Evolutionary conservation across 169 alveolate genomes (phyloP), one percentile per base, ranked within the genome.

Genomic region (Neospora caninum): DNA sequence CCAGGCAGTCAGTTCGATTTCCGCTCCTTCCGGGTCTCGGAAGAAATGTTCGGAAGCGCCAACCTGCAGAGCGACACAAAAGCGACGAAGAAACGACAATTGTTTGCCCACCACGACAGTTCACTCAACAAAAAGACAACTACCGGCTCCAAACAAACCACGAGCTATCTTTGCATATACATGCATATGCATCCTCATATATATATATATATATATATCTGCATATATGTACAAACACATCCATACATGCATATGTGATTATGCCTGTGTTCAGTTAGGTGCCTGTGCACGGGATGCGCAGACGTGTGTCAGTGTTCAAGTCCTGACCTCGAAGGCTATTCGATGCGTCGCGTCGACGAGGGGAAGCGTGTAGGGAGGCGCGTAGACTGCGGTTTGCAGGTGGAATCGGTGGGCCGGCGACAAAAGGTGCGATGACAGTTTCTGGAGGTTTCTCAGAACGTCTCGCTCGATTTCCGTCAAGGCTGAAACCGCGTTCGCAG

Each of bases 1-100:
- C 89, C 89, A 82, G 69, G 89, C 69, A 36, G 89, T 82, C 67
- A 22, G 18, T 27, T 38, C 89, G 27, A 82, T 41, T 43, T 82
- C 89, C 31, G 89, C n/a, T 9, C 89, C 89, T 4, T 82, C 89
- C 38, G 89, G 54, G 10, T 82, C 89, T 41, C 64, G n/a, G 89
- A 82, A 43, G 25, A 82, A 82, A 42, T 43, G 10, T 1, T 82
- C 89, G 25, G 54, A 10, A 7, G 20, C 67, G 6, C 69, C 89
- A 7, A 82, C 38, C 89, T 82, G 89, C 27, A 43, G 38, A 1
- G 45, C 22, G 45, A 31, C 39, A n/a, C 38, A 73, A 36, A 64
- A 53, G 7, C 7, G 64, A 53, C 64, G 64, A 53, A 53, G 18
- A 53, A 7, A 16, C 73, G 73, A 22, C 4, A 27, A 4, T 64